Evolutionary conservation across 2,329 filamentous ascomycete genomes (phyloP), one percentile per base, ranked within the genome.

Genomic region (Penicillium aurantiogriseum): DNA sequence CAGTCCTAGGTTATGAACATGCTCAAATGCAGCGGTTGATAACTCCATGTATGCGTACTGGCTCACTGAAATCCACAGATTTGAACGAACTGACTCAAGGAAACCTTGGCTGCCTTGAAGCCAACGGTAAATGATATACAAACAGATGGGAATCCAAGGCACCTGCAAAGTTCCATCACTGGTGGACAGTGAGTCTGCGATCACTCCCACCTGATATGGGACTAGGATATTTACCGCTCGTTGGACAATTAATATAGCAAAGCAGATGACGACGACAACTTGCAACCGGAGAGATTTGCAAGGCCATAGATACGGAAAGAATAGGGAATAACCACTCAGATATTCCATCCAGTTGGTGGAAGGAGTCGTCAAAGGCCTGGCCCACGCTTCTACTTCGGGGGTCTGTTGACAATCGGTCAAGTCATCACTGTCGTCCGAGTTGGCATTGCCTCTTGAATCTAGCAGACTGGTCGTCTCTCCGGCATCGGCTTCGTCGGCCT

Each of bases 281-380:
- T 96, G 87, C 46, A 97, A 80, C 64, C 79, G 81, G 38, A 79
- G 74, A 48, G 89, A 86, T 69, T 91, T 91, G 68, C 86, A 88
- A 1, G 92, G 92, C 92, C 92, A 58, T 15, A 58, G 40, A n/a
- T 56, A 58, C 15, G 47, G 56, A 19, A 96, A 92, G 77, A 97
- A 95, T 51, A 96, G 81, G 13, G 87, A 88, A 74, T 96, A 97
- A 47, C 91, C 91, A 61, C 88, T 86, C 60, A 96, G 79, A 72
- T 97, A 97, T 71, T 96, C 91, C 85, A 89, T 93, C 92, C 92
- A 97, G 47, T 86, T 92, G 7, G 90, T 91, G 65, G 90, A 89
- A 2, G 91, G 92, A 7, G 91, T 84, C 63, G 91, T 92, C 42
- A 89, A 88, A 2, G 92, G 92, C 64, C 93, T 88, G 73, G 95